These are phyloP conservation scores for Chalciporus sphaerocephalus DNA, from an alignment of 768 basidiomycete species.

Conservation along the genomic window DNA sequence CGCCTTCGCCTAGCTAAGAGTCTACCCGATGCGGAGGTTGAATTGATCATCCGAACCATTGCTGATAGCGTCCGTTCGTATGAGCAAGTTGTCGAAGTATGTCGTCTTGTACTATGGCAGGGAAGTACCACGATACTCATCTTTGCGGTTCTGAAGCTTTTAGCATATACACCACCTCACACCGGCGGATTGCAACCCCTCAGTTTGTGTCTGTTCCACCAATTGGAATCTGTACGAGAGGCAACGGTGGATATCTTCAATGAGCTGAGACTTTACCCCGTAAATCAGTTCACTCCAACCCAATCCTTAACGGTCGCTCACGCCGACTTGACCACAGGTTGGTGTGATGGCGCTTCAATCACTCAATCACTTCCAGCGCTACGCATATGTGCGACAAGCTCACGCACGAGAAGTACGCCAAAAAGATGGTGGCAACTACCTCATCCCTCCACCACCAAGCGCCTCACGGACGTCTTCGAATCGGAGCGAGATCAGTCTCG, in stretches of 20 bases:
- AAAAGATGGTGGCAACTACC: conserved; percentile 32
- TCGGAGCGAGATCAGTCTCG: conserved; percentile 42
- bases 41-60: conserved; percentile 69
- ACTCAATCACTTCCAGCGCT: conserved; percentile 85
- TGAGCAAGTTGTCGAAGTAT: conserved; percentile 86
- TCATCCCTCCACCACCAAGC: conserved; percentile 31
- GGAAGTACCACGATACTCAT: neutral
- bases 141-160: conserved; percentile 48
- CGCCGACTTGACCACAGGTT: conserved; percentile 43
- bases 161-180: conserved; percentile 71
- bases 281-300: conserved; percentile 35
- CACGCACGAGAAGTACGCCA: conserved; percentile 54
- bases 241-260: conserved; percentile 82
- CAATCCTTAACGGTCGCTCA: neutral
- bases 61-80: conserved; percentile 71
- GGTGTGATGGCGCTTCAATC: conserved; percentile 73
- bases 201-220: conserved; percentile 89
- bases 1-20: conserved; percentile 71
- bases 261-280: conserved; percentile 70
- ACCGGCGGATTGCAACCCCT: conserved; percentile 80
- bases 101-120: conserved; percentile 8
- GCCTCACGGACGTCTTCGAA: conserved; percentile 42
- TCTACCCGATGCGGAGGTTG: conserved; percentile 68
- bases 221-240: conserved; percentile 69
- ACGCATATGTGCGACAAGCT: conserved; percentile 82